Percentiles rank a stretch among this genome's conserved stretches.
These are phyloP conservation scores for Tolypocladium pustulatum DNA, from an alignment of 2,329 filamentous ascomycete species.

Conservation along the genomic window DNA sequence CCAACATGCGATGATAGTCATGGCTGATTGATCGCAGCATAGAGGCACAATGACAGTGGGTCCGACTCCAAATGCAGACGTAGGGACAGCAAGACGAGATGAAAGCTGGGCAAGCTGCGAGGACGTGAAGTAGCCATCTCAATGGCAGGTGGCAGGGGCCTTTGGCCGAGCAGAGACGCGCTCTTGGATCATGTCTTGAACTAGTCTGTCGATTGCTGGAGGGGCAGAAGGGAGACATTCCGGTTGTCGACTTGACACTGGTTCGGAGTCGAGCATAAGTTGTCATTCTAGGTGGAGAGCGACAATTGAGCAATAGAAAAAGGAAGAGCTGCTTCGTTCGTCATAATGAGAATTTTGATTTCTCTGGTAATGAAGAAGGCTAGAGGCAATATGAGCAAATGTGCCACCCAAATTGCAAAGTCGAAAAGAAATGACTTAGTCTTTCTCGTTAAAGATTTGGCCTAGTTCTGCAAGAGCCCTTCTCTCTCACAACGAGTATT, in stretches of 20 bases:
- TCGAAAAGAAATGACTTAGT: background rate
- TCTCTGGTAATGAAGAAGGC: background rate
- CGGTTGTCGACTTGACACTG: background rate
- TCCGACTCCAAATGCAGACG: background rate
- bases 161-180: background rate
- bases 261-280: background rate
- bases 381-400: background rate
- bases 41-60: background rate
- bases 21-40: background rate
- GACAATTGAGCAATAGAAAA: background rate
- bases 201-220: background rate
- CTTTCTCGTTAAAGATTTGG: too few relatives aligned
- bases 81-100: background rate
- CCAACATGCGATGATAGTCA: background rate
- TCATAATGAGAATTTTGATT: background rate
- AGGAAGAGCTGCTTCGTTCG: background rate
- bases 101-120: background rate
- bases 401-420: background rate
- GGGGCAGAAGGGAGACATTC: background rate
- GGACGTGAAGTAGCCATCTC: background rate
- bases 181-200: background rate
- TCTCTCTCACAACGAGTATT: too few relatives aligned
- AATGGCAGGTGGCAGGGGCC: background rate
- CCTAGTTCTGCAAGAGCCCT: too few relatives aligned
- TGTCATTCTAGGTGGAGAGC: too few relatives aligned